Percentiles rank a stretch among this genome's conserved stretches.
Evolutionary conservation across 2,329 filamentous ascomycete genomes (phyloP).

Genomic region (Aspergillus felis): DNA sequence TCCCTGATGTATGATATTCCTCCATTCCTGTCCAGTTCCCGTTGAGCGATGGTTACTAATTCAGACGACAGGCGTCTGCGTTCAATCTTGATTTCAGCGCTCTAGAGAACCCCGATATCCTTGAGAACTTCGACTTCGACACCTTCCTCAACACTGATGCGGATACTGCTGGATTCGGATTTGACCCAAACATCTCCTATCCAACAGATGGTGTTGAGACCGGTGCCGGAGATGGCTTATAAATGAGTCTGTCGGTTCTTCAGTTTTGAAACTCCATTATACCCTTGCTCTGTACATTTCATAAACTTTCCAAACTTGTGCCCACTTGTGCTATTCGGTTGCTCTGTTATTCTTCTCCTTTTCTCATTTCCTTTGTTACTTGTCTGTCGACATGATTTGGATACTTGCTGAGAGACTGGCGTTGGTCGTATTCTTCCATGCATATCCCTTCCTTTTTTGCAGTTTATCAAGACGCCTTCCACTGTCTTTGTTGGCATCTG

Average conservation of each 20-base stretch:
- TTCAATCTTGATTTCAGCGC: slow-evolving; percentile 44
- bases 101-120: slow-evolving; percentile 44
- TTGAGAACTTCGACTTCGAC: slow-evolving; percentile 62
- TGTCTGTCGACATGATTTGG: slow-evolving; percentile 24
- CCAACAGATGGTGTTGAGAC: slow-evolving; percentile 42
- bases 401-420: slow-evolving; percentile 30
- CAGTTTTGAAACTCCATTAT: slow-evolving; percentile 33
- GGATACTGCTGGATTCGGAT: slow-evolving; percentile 40
- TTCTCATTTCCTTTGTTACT: slow-evolving; percentile 11
- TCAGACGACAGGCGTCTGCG: slow-evolving; percentile 21
- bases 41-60: slow-evolving; percentile 13
- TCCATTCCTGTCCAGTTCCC: background rate
- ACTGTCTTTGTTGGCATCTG: background rate
- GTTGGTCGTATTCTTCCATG: slow-evolving; percentile 33
- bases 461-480: background rate
- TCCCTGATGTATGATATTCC: slow-evolving; percentile 34
- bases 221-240: slow-evolving; percentile 36
- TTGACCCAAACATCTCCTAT: slow-evolving; percentile 39
- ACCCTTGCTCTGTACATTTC: slow-evolving; percentile 39
- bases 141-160: slow-evolving; percentile 59
- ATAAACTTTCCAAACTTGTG: slow-evolving; percentile 10
- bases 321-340: slow-evolving; percentile 19
- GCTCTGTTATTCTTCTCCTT: slow-evolving; percentile 14
- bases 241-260: slow-evolving; percentile 32
- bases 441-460: slow-evolving; percentile 18